Conservation (phyloP, 2,329 filamentous ascomycete genomes). For the Diatrype stigma region DNA sequence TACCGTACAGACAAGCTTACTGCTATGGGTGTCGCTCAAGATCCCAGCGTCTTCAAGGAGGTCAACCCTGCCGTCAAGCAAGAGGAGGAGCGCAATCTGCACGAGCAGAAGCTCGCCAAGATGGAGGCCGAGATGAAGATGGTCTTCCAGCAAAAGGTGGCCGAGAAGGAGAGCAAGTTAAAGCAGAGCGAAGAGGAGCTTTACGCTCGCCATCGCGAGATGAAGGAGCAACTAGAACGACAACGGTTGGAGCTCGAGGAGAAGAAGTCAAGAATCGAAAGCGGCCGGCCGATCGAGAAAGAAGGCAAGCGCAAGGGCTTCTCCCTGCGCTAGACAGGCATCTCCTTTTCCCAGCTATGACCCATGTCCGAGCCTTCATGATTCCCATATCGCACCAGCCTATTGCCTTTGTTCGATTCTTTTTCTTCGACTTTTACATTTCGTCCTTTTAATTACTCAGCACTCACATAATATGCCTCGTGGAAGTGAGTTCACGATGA, state of each 20-base stretch:
- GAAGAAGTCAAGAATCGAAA: constrained; percentile 95
- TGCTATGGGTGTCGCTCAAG: constrained; percentile 96
- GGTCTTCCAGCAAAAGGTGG: constrained; percentile 99
- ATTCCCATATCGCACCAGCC: constrained; percentile 58
- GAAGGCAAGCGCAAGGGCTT: constrained; percentile 99
- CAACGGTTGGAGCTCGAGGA: constrained; percentile 94
- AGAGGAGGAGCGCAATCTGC: constrained; percentile 94
- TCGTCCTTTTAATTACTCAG: constrained; percentile 41
- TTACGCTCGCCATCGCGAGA: constrained; percentile 95
- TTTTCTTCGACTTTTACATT: constrained; percentile 35
- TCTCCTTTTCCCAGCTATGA: constrained; percentile 35
- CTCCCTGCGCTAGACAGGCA: constrained; percentile 76
- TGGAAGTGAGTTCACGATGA: constrained; percentile 23
- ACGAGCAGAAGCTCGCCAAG: constrained; percentile 99
- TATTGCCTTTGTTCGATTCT: constrained; percentile 48
- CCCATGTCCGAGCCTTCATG: constrained; percentile 55
- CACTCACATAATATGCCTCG: constrained; percentile 39
- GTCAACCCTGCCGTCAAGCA: constrained; percentile 99
- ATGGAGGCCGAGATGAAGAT: constrained; percentile 99
- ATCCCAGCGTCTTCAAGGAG: constrained; percentile 99
- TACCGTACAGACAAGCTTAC: constrained; percentile 99
- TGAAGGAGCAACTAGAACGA: constrained; percentile 98
- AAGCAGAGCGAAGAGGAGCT: constrained; percentile 99
- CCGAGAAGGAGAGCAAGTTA: constrained; percentile 98
- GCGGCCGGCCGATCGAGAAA: constrained; percentile 91